Conservation (phyloP, 1,284 basidiomycete species). For the Exobasidium rhododendri region DNA sequence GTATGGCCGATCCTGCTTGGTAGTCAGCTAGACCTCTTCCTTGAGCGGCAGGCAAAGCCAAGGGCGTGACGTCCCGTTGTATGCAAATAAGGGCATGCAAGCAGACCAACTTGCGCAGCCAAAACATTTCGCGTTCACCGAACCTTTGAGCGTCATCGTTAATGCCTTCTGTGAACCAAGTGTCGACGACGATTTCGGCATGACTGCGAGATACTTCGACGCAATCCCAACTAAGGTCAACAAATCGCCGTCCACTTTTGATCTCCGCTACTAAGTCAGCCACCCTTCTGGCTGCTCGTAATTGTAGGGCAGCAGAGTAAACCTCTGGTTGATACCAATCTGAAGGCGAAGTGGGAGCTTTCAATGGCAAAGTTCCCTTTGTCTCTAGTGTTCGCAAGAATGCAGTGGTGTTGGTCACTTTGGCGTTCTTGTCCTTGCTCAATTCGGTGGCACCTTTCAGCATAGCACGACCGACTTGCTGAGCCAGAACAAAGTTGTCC, state of each 20-base stretch:
- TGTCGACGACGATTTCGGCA: conserved; percentile 44
- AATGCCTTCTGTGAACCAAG: conserved; percentile 46
- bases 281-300: conserved; percentile 40
- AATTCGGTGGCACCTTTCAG: conserved; percentile 43
- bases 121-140: conserved; percentile 25
- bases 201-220: conserved; percentile 45
- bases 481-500: conserved; percentile 42
- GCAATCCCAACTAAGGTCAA: conserved; percentile 41
- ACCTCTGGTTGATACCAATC: conserved; percentile 38
- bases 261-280: conserved; percentile 42
- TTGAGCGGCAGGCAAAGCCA: conserved; percentile 64
- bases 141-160: conserved; percentile 25
- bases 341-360: conserved; percentile 23
- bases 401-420: conserved; percentile 33
- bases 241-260: conserved; percentile 29
- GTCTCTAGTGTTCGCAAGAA: conserved; percentile 37
- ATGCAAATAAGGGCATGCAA: conserved; percentile 36
- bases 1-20: conserved; percentile 60
- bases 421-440: conserved; percentile 22
- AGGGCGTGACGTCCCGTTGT: conserved; percentile 40
- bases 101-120: conserved; percentile 39
- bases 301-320: conserved; percentile 36
- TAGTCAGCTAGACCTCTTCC: conserved; percentile 63
- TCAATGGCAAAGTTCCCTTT: conserved; percentile 26
- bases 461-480: conserved; percentile 46